Conservation (phyloP, 306 rosid species). For the Luffa acutangula region DNA sequence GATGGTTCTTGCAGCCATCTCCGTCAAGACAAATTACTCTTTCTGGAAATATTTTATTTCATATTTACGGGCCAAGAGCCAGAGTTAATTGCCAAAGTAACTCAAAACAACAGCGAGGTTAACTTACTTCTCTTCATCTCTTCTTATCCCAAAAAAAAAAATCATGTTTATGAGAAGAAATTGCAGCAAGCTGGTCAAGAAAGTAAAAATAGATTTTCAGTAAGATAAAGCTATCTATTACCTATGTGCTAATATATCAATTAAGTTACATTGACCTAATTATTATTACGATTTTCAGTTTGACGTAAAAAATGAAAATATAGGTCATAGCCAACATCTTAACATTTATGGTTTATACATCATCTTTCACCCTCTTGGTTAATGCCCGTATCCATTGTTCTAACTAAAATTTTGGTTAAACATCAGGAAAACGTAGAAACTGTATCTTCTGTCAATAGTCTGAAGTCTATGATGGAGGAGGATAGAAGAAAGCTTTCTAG, state of each 20-base stretch:
- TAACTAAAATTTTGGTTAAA: slow-evolving; percentile 8
- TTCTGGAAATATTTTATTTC: slow-evolving; percentile 75
- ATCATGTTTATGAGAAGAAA: neutral
- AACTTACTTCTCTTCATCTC: slow-evolving; percentile 12
- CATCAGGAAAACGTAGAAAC: slow-evolving; percentile 42
- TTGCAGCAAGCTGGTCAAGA: slow-evolving; percentile 12
- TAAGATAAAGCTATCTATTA: neutral
- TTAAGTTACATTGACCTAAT: neutral
- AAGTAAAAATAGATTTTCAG: neutral
- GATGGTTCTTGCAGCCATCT: slow-evolving; percentile 55
- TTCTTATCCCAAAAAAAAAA: neutral
- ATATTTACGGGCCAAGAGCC: slow-evolving; percentile 79
- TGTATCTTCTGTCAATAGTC: slow-evolving; percentile 47
- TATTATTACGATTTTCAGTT: neutral
- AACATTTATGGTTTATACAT: neutral
- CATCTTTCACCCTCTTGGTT: slow-evolving; percentile 10
- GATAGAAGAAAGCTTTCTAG: slow-evolving; percentile 44
- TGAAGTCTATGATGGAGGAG: slow-evolving; percentile 67
- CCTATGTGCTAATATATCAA: neutral
- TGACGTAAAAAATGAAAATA: neutral
- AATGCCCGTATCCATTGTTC: neutral
- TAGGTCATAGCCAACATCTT: neutral
- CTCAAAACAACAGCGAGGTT: slow-evolving; percentile 45
- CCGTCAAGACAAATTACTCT: slow-evolving; percentile 79
- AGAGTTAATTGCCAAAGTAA: slow-evolving; percentile 49